Conservation (phyloP, 345 rosid species). For the Hypericum perforatum region DNA sequence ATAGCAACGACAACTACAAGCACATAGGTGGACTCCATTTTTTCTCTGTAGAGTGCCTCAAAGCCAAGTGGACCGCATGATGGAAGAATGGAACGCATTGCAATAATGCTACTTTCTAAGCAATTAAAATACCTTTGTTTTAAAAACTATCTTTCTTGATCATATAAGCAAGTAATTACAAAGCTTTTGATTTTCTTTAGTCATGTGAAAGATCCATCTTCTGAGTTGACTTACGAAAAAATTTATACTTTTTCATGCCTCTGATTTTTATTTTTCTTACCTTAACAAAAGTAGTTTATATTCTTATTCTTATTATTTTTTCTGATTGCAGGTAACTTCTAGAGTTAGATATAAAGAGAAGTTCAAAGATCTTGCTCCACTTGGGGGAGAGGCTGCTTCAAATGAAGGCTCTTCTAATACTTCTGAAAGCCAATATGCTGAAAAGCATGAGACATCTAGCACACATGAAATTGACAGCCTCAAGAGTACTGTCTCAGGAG, state of each 20-base stretch:
- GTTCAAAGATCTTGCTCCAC: slow-evolving; percentile 35
- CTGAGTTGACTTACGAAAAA: too few species aligned
- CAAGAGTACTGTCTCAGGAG: slow-evolving; percentile 64
- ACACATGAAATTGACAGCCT: slow-evolving; percentile 68
- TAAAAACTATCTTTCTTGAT: too few species aligned
- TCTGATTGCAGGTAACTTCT: slow-evolving; percentile 37
- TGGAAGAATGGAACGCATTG: too few species aligned
- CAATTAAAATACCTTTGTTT: too few species aligned
- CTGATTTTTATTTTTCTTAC: not conserved
- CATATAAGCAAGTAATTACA: too few species aligned
- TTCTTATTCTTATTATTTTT: slow-evolving; percentile 6
- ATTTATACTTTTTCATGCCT: not conserved
- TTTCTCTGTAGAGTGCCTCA: too few species aligned
- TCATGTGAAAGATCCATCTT: too few species aligned
- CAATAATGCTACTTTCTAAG: too few species aligned
- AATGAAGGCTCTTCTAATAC: slow-evolving; percentile 76
- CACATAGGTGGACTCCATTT: too few species aligned
- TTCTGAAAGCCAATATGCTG: slow-evolving; percentile 69
- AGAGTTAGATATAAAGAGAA: slow-evolving; percentile 55
- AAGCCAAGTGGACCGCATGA: too few species aligned
- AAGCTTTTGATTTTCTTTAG: too few species aligned
- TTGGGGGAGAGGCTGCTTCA: slow-evolving; percentile 36
- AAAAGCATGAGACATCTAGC: slow-evolving; percentile 73
- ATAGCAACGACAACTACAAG: too few species aligned
- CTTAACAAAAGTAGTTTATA: slow-evolving; percentile 1